These are phyloP conservation scores for Mortierella sp. DNA, from an alignment of 371 early-diverging fungal species.

Conservation along the genomic window DNA sequence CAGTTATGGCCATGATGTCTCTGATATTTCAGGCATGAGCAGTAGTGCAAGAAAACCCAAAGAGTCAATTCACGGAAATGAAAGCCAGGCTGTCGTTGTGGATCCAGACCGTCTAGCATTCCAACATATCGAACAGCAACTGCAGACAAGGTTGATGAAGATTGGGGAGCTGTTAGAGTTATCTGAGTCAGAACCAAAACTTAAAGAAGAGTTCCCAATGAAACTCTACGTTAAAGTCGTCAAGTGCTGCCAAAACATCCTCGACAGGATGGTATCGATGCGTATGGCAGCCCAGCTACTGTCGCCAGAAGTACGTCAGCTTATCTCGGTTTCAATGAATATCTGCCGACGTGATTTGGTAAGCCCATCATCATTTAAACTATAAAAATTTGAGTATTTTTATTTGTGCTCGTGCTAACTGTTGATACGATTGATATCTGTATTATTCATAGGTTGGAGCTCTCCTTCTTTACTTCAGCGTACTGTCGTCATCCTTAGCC, in stretches of 20 bases:
- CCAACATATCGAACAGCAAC: slow-evolving; percentile 53
- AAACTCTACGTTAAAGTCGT: slow-evolving; percentile 69
- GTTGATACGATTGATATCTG: too few species aligned
- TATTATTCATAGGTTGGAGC: slow-evolving; percentile 38
- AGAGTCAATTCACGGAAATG: not conserved
- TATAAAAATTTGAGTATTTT: too few species aligned
- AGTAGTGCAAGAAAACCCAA: not conserved
- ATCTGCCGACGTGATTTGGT: slow-evolving; percentile 68
- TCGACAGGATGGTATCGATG: slow-evolving; percentile 69
- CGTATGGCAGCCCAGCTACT: slow-evolving; percentile 64
- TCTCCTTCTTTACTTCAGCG: slow-evolving; percentile 56
- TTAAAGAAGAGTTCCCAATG: slow-evolving; percentile 71
- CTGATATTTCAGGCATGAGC: not conserved
- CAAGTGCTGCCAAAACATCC: slow-evolving; percentile 63
- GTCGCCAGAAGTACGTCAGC: slow-evolving; percentile 60
- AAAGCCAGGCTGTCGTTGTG: not conserved
- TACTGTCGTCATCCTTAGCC: slow-evolving; percentile 63
- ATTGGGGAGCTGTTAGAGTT: slow-evolving; percentile 63
- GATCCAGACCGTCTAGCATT: slow-evolving; percentile 51
- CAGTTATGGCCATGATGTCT: not conserved
- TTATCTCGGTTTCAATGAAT: slow-evolving; percentile 58
- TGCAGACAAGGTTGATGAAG: slow-evolving; percentile 52
- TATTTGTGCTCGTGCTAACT: too few species aligned
- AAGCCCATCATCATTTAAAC: not conserved
- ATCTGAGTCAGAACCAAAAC: slow-evolving; percentile 69